Base-by-base conservation (phyloP, 805 yeast genomes). In the Myxozyma vanderwaltii region DNA sequence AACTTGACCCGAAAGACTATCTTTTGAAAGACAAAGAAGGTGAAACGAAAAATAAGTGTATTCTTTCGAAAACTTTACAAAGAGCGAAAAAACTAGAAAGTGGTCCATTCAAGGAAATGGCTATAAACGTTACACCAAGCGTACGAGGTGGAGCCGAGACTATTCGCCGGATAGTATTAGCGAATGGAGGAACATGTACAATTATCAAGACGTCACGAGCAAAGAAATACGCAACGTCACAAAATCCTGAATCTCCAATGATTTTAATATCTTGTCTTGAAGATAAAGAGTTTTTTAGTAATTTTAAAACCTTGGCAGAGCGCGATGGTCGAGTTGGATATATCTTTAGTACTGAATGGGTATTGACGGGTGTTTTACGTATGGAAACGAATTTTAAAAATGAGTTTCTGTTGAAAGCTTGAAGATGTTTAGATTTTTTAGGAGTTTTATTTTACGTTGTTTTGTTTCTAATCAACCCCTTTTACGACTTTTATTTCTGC, bases 141-240 rank as follows among this genome's bases (percentile, higher is more conserved):
- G 77, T 86, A 26, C 81, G 82, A 15, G 91, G 90, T 36, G 88
- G 90, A 0, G 70, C 77, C 3, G 78, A 78, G 0, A 78, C 83
- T 1, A 79, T 87, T 6, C 74, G 81, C 6, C 77, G 80, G 45
- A 85, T 89, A 24, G 74, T 88, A 6, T 73, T 71, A 36, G 79
- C 84, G 1, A 91, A 89, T 68, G 91, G 91, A 0, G 78, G 78
- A 2, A 66, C 70, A 13, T 70, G 73, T 6, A 65, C 68, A 26
- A 59, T 66, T 1, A 38, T 75, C 35, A 74, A 74, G 54, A 55
- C 70, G 0, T 44, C 70, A 12, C 48, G 65, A 21, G 59, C 61
- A n/a, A 63, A 58, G 36, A 58, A 56, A 26, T 65, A 56, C 36
- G 55, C 46, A 13, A 58, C 44, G 12, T 19, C n/a, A 51, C 4